Conservation (phyloP, 1,284 basidiomycete genomes). For the Schizophyllum commune region DNA sequence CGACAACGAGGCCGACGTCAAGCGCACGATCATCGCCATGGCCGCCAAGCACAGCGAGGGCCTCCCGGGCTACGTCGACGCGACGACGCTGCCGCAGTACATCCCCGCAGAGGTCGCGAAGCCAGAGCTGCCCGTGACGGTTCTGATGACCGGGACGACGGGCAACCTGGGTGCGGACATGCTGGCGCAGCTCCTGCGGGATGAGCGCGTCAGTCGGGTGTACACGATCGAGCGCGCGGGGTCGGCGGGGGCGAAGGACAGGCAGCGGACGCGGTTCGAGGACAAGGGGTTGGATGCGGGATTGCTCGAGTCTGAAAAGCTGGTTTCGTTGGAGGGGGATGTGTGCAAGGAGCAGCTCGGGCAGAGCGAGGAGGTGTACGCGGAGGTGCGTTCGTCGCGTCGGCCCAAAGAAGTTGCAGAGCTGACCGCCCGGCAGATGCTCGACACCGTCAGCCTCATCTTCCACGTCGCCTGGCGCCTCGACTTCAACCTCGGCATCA, state of each 20-base stretch:
- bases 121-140: slow-evolving; percentile 5
- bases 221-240: slow-evolving; percentile 16
- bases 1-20: slow-evolving; percentile 5
- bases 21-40: slow-evolving; percentile 23
- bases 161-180: slow-evolving; percentile 26
- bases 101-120: slow-evolving; percentile 6
- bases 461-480: slow-evolving; percentile 27
- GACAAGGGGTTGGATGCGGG: slow-evolving; percentile 12
- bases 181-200: slow-evolving; percentile 17
- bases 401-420: not conserved
- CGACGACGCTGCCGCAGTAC: not conserved
- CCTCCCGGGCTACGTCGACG: slow-evolving; percentile 6
- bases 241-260: slow-evolving; percentile 1
- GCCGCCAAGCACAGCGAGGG: slow-evolving; percentile 23
- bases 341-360: slow-evolving; percentile 1
- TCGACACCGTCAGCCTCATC: slow-evolving; percentile 3
- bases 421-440: not conserved
- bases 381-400: not conserved
- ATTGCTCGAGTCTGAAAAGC: slow-evolving; percentile 13
- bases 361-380: not conserved
- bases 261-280: slow-evolving; percentile 13
- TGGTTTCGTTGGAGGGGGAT: slow-evolving; percentile 15
- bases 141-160: slow-evolving; percentile 28
- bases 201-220: slow-evolving; percentile 18
- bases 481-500: slow-evolving; percentile 32